phyloP scores from a whole-genome alignment of 148 eudicot species.

The Oxyria digyna region DNA sequence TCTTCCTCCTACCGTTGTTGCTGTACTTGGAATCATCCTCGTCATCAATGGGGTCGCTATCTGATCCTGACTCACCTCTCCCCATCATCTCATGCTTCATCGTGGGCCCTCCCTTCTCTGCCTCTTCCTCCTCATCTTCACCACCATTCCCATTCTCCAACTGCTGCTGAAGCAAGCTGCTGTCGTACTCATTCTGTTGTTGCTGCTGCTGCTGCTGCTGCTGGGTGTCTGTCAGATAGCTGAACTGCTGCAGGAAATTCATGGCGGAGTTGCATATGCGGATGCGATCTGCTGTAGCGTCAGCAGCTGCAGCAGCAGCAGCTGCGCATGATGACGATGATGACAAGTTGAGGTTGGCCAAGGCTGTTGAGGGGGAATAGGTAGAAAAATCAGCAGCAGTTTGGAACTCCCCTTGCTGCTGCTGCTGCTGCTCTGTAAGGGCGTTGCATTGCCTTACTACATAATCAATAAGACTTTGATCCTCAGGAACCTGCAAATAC shows the following conservation, averaged over 20 bases:
- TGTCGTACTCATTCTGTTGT: slow-evolving; percentile 13
- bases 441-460: slow-evolving; percentile 46
- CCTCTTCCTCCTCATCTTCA: slow-evolving; percentile 20
- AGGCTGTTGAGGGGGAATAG: slow-evolving; percentile 19
- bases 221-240: slow-evolving; percentile 10
- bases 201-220: slow-evolving; percentile 12
- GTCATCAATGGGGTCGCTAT: slow-evolving; percentile 63
- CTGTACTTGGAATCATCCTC: slow-evolving; percentile 67
- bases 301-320: slow-evolving; percentile 12
- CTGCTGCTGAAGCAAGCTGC: neutral
- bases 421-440: slow-evolving; percentile 28
- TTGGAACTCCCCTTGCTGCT: slow-evolving; percentile 12
- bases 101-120: slow-evolving; percentile 23
- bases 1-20: slow-evolving; percentile 30
- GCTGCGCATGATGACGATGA: slow-evolving; percentile 18
- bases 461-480: slow-evolving; percentile 52
- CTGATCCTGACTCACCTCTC: slow-evolving; percentile 53
- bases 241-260: slow-evolving; percentile 33
- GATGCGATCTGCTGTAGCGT: slow-evolving; percentile 22
- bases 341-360: slow-evolving; percentile 18
- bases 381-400: slow-evolving; percentile 16
- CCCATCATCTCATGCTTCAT: slow-evolving; percentile 26
- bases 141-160: neutral
- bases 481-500: slow-evolving; percentile 53
- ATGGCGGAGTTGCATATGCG: slow-evolving; percentile 26